Evolutionary conservation across 805 yeast species (phyloP), one percentile per base, ranked within the genome.

Genomic region (Alloascoidea africana): DNA sequence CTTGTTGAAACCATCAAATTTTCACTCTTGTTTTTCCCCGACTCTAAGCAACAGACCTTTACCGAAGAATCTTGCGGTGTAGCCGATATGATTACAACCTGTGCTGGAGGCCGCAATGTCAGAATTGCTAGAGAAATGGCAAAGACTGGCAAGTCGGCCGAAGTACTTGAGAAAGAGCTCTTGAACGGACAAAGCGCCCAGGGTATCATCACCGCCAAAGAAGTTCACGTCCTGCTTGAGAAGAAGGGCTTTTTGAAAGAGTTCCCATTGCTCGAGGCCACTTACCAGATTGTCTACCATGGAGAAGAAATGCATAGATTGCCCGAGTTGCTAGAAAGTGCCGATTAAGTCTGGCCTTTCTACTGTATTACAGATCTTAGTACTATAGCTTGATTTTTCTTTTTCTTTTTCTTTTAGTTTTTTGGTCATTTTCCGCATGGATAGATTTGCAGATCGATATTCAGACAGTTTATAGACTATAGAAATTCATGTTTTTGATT

Each of bases 71-170:
- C 85, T 45, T 95, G 96, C 16, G 98, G 98, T 62, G 97, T 91
- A 40, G 98, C 98, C 30, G 98, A 91, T 59, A 70, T 91, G 53
- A 91, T 91, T 60, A 91, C 98, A 39, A 86, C 98, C 14, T 91
- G 98, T 64, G 73, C 93, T 14, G 96, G 96, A 54, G 98, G 98
- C 54, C 76, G 98, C 66, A 91, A 91, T 63, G 94, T 83, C 49
- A 73, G 80, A 56, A 94, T 91, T 43, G 96, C 91, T 38, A 75
- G 70, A 49, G 77, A 72, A 58, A 80, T 84, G 82, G 89, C 94
- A 41, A 67, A 73, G 58, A 68, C 86, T 42, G 79, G 80, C 43
- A 82, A 75, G 51, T 59, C 73, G 42, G 91, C 94, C 34, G 65
- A 68, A 53, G 86, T 77, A 50, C 80, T 91, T 40, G 98, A 91